Evolutionary conservation across 345 rosid genomes (phyloP).

Genomic region (Salix caprea): DNA sequence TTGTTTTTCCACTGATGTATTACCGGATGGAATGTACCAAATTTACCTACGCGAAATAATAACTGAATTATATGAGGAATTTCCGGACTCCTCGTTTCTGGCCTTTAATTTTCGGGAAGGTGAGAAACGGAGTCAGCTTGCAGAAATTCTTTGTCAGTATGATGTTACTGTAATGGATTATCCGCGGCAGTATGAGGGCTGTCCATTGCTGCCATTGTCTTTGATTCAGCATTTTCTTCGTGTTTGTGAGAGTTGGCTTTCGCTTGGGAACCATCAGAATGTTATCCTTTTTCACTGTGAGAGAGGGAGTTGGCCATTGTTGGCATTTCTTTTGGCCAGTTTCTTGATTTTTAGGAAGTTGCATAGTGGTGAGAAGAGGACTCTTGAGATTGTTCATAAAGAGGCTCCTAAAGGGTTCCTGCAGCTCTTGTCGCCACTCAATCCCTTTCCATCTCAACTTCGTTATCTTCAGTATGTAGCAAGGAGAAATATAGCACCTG

Average conservation of each 20-base stretch:
- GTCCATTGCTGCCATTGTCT: slow-evolving; percentile 82
- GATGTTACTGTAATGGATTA: slow-evolving; percentile 89
- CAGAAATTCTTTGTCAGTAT: slow-evolving; percentile 60
- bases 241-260: slow-evolving; percentile 84
- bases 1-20: slow-evolving; percentile 84
- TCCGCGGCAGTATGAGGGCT: slow-evolving; percentile 92
- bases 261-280: slow-evolving; percentile 65
- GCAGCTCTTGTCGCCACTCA: slow-evolving; percentile 87
- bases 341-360: slow-evolving; percentile 76
- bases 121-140: slow-evolving; percentile 66
- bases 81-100: slow-evolving; percentile 70
- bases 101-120: slow-evolving; percentile 94
- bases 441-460: slow-evolving; percentile 94
- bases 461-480: slow-evolving; percentile 94
- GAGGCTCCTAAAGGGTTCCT: slow-evolving; percentile 94
- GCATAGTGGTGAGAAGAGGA: slow-evolving; percentile 72
- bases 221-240: slow-evolving; percentile 89
- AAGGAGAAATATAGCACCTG: slow-evolving; percentile 76
- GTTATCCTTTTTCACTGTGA: slow-evolving; percentile 83
- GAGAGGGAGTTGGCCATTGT: slow-evolving; percentile 97
- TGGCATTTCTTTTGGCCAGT: slow-evolving; percentile 80
- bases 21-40: slow-evolving; percentile 63
- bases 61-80: slow-evolving; percentile 73
- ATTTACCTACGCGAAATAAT: slow-evolving; percentile 68
- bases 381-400: slow-evolving; percentile 86